These are phyloP conservation scores for Neonectria sp. DNA, from an alignment of 2,329 filamentous ascomycete species.

Conservation along the genomic window DNA sequence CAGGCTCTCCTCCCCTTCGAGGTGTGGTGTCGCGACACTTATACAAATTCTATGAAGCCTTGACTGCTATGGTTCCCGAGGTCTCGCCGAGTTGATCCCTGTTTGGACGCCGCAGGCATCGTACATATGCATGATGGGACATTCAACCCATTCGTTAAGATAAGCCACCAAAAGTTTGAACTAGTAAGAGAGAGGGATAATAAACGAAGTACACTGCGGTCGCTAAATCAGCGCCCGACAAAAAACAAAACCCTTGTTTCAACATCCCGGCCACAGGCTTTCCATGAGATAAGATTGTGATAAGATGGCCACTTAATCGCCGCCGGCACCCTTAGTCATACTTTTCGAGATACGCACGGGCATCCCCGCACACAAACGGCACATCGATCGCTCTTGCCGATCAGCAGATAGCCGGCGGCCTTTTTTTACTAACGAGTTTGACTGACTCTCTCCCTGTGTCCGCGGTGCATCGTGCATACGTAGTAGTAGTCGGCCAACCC, in stretches of 20 bases:
- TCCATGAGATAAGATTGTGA: not conserved
- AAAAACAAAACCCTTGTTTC: not conserved
- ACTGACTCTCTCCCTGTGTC: not conserved
- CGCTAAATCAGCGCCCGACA: not conserved
- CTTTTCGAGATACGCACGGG: not conserved
- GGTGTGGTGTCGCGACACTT: not conserved
- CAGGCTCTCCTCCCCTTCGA: not conserved
- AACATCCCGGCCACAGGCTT: not conserved
- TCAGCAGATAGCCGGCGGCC: conserved; percentile 6
- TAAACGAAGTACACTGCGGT: not conserved
- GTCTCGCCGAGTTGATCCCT: not conserved
- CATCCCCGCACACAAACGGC: not conserved
- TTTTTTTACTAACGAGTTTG: not conserved
- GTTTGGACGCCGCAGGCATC: not conserved
- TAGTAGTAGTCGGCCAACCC: no score
- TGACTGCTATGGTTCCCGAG: not conserved
- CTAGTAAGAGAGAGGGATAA: not conserved
- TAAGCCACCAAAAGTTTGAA: not conserved
- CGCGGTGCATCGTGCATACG: not conserved
- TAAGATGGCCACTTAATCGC: not conserved
- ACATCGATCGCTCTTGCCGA: not conserved
- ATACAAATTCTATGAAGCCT: not conserved
- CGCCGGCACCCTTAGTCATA: conserved; percentile 9
- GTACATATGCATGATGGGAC: not conserved
- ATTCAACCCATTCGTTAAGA: not conserved